Percentiles rank a stretch among this genome's conserved stretches.
phyloP scores from a whole-genome alignment of 2,329 filamentous ascomycete species.

The Paracoccidioides lutzii region DNA sequence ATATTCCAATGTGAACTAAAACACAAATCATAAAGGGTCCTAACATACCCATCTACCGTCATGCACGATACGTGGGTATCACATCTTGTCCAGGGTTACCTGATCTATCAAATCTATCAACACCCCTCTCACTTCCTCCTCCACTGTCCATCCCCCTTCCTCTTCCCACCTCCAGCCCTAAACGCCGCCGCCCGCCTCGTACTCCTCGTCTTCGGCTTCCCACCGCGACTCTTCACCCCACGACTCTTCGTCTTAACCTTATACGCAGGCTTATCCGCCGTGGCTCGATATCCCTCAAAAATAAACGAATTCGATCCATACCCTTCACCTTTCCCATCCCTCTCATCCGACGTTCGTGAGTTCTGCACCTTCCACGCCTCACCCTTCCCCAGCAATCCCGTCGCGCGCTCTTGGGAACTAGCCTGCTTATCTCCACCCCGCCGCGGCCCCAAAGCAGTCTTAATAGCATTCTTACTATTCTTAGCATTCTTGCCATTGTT shows the following conservation, averaged over 20 bases:
- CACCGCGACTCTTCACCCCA: conserved; percentile 17
- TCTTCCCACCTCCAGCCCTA: conserved; percentile 26
- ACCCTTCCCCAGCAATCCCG: conserved; percentile 26
- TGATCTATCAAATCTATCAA: neutral
- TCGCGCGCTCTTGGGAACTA: conserved; percentile 28
- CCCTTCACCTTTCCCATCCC: neutral
- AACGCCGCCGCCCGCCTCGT: conserved; percentile 32
- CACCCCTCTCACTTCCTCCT: too few species aligned
- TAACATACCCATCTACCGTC: neutral
- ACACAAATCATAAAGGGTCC: too few species aligned
- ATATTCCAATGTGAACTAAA: too few species aligned
- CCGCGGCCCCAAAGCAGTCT: conserved; percentile 5
- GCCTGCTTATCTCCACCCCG: conserved; percentile 17
- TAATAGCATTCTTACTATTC: conserved; percentile 8
- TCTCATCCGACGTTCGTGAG: conserved; percentile 15
- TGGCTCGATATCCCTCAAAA: conserved; percentile 35
- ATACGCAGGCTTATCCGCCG: conserved; percentile 20
- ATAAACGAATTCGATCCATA: conserved; percentile 21
- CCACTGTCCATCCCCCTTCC: conserved; percentile 28
- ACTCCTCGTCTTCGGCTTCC: conserved; percentile 30
- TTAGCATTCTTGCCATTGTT: conserved; percentile 5
- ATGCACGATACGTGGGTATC: neutral
- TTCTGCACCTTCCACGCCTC: conserved; percentile 23
- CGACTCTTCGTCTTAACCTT: conserved; percentile 29
- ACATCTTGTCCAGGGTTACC: neutral